Evolutionary conservation across 2,329 filamentous ascomycete genomes (phyloP), one percentile per base, ranked within the genome.

Genomic region (Epichloe glyceriae): DNA sequence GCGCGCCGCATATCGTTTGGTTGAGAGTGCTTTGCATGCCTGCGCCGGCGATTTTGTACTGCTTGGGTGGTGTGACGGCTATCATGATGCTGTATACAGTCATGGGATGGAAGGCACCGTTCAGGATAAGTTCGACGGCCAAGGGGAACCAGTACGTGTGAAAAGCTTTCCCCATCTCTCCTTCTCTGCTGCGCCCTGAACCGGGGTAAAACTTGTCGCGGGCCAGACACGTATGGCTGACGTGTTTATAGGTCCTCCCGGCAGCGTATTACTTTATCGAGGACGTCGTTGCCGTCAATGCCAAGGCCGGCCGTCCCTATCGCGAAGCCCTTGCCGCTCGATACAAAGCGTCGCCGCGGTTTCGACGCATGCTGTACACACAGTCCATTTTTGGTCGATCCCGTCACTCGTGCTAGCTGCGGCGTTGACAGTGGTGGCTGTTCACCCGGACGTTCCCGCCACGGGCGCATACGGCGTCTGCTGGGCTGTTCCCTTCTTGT

Each of bases 281-380:
- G 63, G 82, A 86, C 57, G 73, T 84, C 22, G 74, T 83, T 14
- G 80, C 79, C 4, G 82, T 86, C 40, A 83, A 85, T 59, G 82
- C 79, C 19, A 75, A 73, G 3, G 81, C 78, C 10, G 68, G 68
- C n/a, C 62, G 66, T 37, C 67, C 68, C 0, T 72, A 65, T 43
- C 64, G 70, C 42, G 68, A 71, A 50, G 69, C 68, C 10, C 58
- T 70, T 26, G 64, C 69, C 20, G 70, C 69, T 8, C 61, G 70
- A 20, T 72, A 71, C 54, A 61, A 64, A 50, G 68, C 69, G 5
- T 70, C 67, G 53, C 67, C 67, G 8, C 62, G 68, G 4, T 72
- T 72, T 54, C 63, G 62, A 35, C 60, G 64, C 34, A 70, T 72
- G 68, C 58, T 72, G 8, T 61, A 65, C 52, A 57, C 63, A 10